phyloP scores from a whole-genome alignment of 1,284 basidiomycete species.

The Chondrostereum purpureum region DNA sequence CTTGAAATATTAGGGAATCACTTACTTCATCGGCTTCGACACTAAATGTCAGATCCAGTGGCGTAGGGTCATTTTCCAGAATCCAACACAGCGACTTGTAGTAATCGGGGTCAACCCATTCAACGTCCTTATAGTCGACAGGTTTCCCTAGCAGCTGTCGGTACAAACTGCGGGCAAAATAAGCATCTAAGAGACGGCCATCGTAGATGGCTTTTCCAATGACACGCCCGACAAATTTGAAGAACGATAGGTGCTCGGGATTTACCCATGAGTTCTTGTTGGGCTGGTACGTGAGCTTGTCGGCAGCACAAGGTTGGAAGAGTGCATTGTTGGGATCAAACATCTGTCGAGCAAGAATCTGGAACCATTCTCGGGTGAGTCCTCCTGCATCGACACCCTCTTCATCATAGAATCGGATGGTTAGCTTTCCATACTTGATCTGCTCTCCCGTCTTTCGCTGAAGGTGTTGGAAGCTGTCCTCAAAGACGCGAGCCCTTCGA shows the following conservation, averaged over 20 bases:
- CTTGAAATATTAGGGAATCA: slow-evolving; percentile 13
- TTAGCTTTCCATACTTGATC: slow-evolving; percentile 97
- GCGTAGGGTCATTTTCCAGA: slow-evolving; percentile 83
- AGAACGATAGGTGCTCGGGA: slow-evolving; percentile 93
- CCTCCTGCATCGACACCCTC: slow-evolving; percentile 99
- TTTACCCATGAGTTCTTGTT: slow-evolving; percentile 95
- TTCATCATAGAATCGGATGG: slow-evolving; percentile 94
- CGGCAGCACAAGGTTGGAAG: slow-evolving; percentile 96
- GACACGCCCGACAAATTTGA: slow-evolving; percentile 97
- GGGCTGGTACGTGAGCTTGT: slow-evolving; percentile 91
- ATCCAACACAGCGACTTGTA: slow-evolving; percentile 93
- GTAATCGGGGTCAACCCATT: slow-evolving; percentile 96
- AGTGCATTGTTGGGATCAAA: slow-evolving; percentile 99
- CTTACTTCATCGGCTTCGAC: slow-evolving; percentile 87
- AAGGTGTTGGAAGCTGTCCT: slow-evolving; percentile 93
- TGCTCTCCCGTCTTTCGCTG: slow-evolving; percentile 90
- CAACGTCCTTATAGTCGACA: slow-evolving; percentile 90
- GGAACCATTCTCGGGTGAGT: slow-evolving; percentile 98
- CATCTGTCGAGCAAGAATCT: slow-evolving; percentile 96
- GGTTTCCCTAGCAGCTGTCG: slow-evolving; percentile 87
- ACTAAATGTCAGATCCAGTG: slow-evolving; percentile 82
- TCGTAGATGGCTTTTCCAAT: slow-evolving; percentile 97
- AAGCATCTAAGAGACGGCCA: slow-evolving; percentile 92
- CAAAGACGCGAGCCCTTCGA: slow-evolving; percentile 89
- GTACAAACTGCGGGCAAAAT: slow-evolving; percentile 95